A percentile compares a stretch with the other conserved stretches of the same genome.
Conservation (phyloP, 129 eudicot species). For the Centrapalus pauciflorus region DNA sequence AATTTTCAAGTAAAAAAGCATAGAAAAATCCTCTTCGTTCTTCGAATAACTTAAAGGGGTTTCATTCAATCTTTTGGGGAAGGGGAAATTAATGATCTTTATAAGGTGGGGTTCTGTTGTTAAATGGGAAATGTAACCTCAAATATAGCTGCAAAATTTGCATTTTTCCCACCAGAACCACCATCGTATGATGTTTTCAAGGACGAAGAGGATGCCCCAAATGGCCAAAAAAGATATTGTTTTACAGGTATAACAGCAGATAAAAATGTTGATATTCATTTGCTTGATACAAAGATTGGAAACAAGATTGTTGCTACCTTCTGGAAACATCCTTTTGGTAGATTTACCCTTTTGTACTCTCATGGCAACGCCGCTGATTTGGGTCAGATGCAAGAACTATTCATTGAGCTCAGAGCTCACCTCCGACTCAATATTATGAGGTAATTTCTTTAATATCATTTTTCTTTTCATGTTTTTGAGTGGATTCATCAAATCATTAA, state of each 20-base stretch:
- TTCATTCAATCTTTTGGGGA: not conserved
- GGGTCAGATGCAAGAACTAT: slow-evolving; percentile 96
- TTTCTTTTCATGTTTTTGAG: not conserved
- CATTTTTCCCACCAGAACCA: slow-evolving; percentile 98
- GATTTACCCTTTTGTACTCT: slow-evolving; percentile 78
- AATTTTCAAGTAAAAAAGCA: not conserved
- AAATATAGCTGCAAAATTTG: slow-evolving; percentile 86
- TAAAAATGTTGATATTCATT: slow-evolving; percentile 74
- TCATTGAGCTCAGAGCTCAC: slow-evolving; percentile 94
- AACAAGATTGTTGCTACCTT: slow-evolving; percentile 86
- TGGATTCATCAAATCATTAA: not conserved
- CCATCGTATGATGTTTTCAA: slow-evolving; percentile 72
- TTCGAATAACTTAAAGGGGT: not conserved
- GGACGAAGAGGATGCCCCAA: slow-evolving; percentile 41
- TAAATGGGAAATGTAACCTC: slow-evolving; percentile 96
- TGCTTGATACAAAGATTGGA: slow-evolving; percentile 78
- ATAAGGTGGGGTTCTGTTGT: slow-evolving; percentile 42
- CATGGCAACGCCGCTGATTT: slow-evolving; percentile 99
- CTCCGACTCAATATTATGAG: slow-evolving; percentile 87
- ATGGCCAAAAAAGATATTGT: slow-evolving; percentile 43
- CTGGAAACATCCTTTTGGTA: slow-evolving; percentile 88
- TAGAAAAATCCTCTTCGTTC: not conserved
- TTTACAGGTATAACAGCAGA: slow-evolving; percentile 75
- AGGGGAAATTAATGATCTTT: slow-evolving; percentile 26
- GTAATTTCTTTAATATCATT: slow-evolving; percentile 33